These are phyloP conservation scores for Piromyces finnis DNA, from an alignment of 192 early-diverging fungal species.

Conservation along the genomic window DNA sequence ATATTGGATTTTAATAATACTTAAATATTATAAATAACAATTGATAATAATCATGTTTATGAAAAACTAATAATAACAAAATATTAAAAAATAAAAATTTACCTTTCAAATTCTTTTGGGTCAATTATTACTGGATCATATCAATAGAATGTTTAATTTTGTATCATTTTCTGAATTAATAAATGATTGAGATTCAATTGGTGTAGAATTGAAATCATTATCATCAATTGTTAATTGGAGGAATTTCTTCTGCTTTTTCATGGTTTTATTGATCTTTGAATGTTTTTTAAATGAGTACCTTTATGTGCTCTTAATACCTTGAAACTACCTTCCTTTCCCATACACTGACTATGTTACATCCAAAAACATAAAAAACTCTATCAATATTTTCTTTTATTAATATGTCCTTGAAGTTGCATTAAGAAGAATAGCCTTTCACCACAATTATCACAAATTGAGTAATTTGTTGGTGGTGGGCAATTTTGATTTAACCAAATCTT, in stretches of 20 bases:
- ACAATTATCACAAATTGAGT: constrained; percentile 32
- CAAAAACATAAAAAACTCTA: constrained; percentile 62
- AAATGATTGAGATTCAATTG: background rate
- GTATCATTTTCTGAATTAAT: background rate
- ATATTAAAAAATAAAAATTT: no score
- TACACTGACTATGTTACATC: constrained; percentile 58
- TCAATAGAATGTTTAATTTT: background rate
- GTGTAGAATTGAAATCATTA: background rate
- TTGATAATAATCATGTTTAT: no score
- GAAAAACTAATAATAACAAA: no score
- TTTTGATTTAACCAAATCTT: constrained; percentile 5
- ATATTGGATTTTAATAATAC: no score
- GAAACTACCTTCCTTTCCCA: constrained; percentile 38
- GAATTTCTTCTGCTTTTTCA: background rate
- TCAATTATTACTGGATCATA: background rate
- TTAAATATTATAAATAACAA: no score
- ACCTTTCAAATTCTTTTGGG: background rate
- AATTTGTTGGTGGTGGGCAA: constrained; percentile 3
- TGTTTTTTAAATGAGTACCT: background rate
- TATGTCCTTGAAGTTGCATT: constrained; percentile 54
- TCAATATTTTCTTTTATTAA: constrained; percentile 49
- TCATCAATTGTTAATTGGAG: background rate
- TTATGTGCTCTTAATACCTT: constrained; percentile 35
- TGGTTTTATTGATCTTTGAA: background rate
- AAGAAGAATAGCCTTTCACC: constrained; percentile 39